These are phyloP conservation scores for Lithohypha guttulata DNA, from an alignment of 2,329 filamentous ascomycete species.

Conservation along the genomic window DNA sequence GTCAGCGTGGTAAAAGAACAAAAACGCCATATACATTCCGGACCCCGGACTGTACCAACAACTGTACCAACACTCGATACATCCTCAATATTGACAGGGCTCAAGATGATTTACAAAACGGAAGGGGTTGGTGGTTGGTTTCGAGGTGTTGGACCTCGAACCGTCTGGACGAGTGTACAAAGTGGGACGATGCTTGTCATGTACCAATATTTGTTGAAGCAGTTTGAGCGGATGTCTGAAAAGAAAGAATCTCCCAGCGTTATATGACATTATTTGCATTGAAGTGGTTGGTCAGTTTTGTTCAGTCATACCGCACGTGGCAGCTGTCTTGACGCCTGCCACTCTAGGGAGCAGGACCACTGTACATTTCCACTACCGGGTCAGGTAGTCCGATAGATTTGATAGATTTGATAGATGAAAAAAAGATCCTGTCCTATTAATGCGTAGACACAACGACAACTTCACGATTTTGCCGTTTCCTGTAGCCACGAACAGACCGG, in stretches of 20 bases:
- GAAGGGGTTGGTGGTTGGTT: constrained; percentile 89
- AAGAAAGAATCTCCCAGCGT: constrained; percentile 15
- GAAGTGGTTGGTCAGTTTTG: too few relatives aligned
- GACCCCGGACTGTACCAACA: constrained; percentile 51
- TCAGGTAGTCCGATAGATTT: too few relatives aligned
- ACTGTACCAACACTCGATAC: constrained; percentile 75
- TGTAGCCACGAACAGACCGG: too few relatives aligned
- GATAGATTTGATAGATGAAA: too few relatives aligned
- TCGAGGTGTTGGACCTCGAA: constrained; percentile 80
- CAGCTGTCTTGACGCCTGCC: neutral
- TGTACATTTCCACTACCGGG: too few relatives aligned
- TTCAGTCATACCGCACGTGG: neutral
- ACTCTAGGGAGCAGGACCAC: neutral
- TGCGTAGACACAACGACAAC: too few relatives aligned
- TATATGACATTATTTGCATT: too few relatives aligned
- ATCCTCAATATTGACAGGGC: constrained; percentile 73
- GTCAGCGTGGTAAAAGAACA: constrained; percentile 13
- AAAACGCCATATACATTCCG: constrained; percentile 23
- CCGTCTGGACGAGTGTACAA: constrained; percentile 95
- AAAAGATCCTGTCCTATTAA: too few relatives aligned
- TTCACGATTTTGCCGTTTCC: too few relatives aligned
- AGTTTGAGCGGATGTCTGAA: constrained; percentile 47
- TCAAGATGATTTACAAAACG: constrained; percentile 77
- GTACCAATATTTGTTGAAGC: constrained; percentile 76
- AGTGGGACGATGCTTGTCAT: constrained; percentile 93